These are phyloP conservation scores for Neofusicoccum ribis DNA, from an alignment of 2,329 filamentous ascomycete species.

Conservation along the genomic window DNA sequence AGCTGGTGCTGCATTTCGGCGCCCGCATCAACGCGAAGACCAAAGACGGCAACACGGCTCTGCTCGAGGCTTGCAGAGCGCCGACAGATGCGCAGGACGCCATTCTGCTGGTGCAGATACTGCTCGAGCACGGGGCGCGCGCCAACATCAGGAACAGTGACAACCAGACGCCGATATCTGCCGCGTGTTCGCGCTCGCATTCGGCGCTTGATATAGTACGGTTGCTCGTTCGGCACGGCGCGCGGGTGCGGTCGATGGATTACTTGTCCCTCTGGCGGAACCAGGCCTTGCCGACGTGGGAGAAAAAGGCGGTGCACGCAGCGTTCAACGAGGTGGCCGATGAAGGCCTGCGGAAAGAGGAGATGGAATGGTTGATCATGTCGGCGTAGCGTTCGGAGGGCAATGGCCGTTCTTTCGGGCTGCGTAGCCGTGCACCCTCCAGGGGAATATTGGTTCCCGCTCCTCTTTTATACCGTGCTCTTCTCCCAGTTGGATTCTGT, in stretches of 20 bases:
- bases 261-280: conserved; percentile 7
- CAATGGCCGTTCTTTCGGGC: no score
- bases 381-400: no score
- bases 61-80: conserved; percentile 33
- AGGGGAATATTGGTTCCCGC: no score
- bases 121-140: neutral
- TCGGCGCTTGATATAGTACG: conserved; percentile 33
- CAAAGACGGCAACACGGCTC: conserved; percentile 38
- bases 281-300: neutral
- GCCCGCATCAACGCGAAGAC: conserved; percentile 36
- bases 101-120: neutral
- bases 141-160: conserved; percentile 32
- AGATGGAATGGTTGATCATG: neutral
- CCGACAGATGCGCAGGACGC: neutral
- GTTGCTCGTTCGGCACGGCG: conserved; percentile 33
- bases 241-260: conserved; percentile 27
- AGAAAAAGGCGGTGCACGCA: conserved; percentile 1
- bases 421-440: no score
- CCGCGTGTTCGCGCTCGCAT: conserved; percentile 55
- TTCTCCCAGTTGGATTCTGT: no score
- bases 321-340: neutral
- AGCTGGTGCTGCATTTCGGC: conserved; percentile 33
- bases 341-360: neutral
- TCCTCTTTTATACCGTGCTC: no score
- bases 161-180: conserved; percentile 54